phyloP scores from a whole-genome alignment of 495 filamentous ascomycete genomes.

The Aspergillus avenaceus region DNA sequence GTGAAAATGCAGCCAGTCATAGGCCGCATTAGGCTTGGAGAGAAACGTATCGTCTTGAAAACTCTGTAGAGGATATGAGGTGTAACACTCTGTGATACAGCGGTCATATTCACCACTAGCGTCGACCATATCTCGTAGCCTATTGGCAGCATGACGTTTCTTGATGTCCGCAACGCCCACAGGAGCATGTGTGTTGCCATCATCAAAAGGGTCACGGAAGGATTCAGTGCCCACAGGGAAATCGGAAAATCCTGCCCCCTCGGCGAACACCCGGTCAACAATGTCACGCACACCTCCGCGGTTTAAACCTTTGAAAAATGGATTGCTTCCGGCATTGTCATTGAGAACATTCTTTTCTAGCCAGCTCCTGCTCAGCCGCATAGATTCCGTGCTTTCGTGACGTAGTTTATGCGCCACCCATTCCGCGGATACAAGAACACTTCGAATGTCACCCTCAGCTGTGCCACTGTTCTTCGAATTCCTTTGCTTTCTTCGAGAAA shows the following conservation, averaged over 20 bases:
- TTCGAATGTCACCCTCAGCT: conserved; percentile 85
- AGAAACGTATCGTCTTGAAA: conserved; percentile 92
- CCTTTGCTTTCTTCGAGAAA: conserved; percentile 60
- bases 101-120: conserved; percentile 84
- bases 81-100: conserved; percentile 78
- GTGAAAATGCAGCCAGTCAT: conserved; percentile 94
- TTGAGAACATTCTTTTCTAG: conserved; percentile 73
- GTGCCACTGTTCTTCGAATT: conserved; percentile 47
- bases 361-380: conserved; percentile 71
- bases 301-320: conserved; percentile 71
- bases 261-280: conserved; percentile 78
- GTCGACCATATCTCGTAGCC: conserved; percentile 85
- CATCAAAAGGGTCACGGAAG: conserved; percentile 31
- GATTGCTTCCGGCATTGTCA: conserved; percentile 67
- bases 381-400: conserved; percentile 37
- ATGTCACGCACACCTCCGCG: conserved; percentile 78
- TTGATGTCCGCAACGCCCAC: conserved; percentile 65
- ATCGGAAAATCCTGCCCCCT: conserved; percentile 81
- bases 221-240: conserved; percentile 29
- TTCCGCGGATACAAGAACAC: conserved; percentile 89
- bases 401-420: conserved; percentile 84
- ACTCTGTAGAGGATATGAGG: conserved; percentile 75
- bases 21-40: conserved; percentile 78
- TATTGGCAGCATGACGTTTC: conserved; percentile 72
- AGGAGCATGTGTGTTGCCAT: conserved; percentile 21